These are phyloP conservation scores for Pythium rishiriense DNA, from an alignment of 352 stramenopile genomes.

Conservation along the genomic window DNA sequence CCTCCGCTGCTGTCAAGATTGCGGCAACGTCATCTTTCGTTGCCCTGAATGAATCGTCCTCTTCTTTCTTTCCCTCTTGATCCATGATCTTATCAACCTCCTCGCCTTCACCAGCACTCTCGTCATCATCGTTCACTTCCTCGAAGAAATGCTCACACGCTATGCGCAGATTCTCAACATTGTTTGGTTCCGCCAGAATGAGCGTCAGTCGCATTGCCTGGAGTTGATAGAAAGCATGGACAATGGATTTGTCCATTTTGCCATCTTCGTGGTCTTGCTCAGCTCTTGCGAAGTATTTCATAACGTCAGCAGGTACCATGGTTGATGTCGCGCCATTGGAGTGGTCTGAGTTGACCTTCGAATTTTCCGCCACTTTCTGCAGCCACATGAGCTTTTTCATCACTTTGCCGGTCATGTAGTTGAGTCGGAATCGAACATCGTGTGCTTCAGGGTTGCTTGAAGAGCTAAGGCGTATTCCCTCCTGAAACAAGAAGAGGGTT, in stretches of 20 bases:
- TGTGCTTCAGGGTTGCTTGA: conserved; percentile 33
- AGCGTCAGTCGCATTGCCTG: conserved; percentile 64
- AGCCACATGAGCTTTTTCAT: conserved; percentile 60
- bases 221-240: conserved; percentile 78
- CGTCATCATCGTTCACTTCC: conserved; percentile 37
- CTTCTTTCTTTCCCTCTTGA: conserved; percentile 14
- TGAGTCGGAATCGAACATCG: conserved; percentile 61
- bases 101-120: conserved; percentile 12
- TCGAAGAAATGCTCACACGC: conserved; percentile 63
- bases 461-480: conserved; percentile 38
- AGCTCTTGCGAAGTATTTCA: conserved; percentile 54
- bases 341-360: not conserved
- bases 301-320: conserved; percentile 22
- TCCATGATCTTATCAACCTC: conserved; percentile 11
- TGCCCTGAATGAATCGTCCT: conserved; percentile 25
- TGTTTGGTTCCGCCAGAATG: conserved; percentile 32
- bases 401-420: conserved; percentile 78
- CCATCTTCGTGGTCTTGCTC: conserved; percentile 58
- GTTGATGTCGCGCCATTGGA: not conserved
- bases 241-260: conserved; percentile 68
- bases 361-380: conserved; percentile 15
- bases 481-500: conserved; percentile 43
- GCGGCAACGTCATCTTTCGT: conserved; percentile 46
- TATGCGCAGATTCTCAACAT: conserved; percentile 34
- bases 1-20: conserved; percentile 28